Evolutionary conservation across 345 rosid genomes (phyloP).

Genomic region (Gynandropsis gynandra): DNA sequence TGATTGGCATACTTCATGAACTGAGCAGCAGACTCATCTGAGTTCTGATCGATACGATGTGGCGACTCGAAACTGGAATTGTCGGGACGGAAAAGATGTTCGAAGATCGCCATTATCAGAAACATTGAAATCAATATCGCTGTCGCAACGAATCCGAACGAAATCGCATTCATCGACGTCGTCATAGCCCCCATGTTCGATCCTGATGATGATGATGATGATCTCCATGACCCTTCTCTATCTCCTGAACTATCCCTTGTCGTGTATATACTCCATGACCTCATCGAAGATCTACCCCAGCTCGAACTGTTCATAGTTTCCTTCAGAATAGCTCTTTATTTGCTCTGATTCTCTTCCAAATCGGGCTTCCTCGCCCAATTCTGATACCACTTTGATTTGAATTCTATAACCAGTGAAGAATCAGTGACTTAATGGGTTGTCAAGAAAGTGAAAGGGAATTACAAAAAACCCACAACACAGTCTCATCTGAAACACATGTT

Average conservation of each 20-base stretch:
- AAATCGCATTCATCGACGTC: slow-evolving; percentile 67
- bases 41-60: slow-evolving; percentile 22
- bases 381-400: not conserved
- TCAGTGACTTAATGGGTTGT: not conserved
- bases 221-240: slow-evolving; percentile 50
- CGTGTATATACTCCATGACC: slow-evolving; percentile 52
- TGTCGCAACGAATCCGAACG: slow-evolving; percentile 92
- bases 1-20: slow-evolving; percentile 26
- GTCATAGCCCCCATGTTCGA: slow-evolving; percentile 30
- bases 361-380: too few relatives aligned
- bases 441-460: slow-evolving; percentile 1
- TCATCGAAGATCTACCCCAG: slow-evolving; percentile 34
- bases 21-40: slow-evolving; percentile 25
- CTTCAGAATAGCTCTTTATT: not conserved
- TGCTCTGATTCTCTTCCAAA: not conserved
- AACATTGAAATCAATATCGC: slow-evolving; percentile 88
- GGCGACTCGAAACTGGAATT: slow-evolving; percentile 53
- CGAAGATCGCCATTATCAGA: slow-evolving; percentile 89
- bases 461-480: not conserved
- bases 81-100: slow-evolving; percentile 70
- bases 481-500: not conserved
- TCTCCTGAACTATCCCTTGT: slow-evolving; percentile 35
- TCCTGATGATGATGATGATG: not conserved
- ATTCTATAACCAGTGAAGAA: not conserved
- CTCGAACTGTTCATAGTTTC: slow-evolving; percentile 39